Base-by-base conservation (phyloP, 179 eudicot species). In the Sideroxylon spinosum region DNA sequence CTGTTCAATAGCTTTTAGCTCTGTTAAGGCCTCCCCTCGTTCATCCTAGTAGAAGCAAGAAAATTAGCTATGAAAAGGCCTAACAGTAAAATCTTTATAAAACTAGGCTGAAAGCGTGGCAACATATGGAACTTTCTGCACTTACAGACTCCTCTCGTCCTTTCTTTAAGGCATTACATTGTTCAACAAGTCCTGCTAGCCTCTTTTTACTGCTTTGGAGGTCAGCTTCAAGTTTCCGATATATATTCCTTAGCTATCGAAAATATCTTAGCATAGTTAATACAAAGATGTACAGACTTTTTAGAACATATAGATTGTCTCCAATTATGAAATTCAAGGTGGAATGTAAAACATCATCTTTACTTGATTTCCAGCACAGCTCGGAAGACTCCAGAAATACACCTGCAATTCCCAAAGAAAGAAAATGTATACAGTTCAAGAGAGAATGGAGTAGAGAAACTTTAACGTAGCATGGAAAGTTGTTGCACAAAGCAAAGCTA, bases 291-390 rank as follows among this genome's bases (percentile, higher is more conserved):
- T 7, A 44, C 4, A 25, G 49, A 49, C 61, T 10, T 10, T 49
- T 4, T 17, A 37, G 61, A 37, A 53, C 20, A 17, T 66, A 66
- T 22, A 32, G 49, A 23, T 29, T 17, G 4, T 71, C 44, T 37
- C 20, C 25, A 17, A 48, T 25, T 20, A 0, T 11, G 23, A 25
- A 60, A 74, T 12, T 25, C 22, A 57, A 74, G 62, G 72, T 74
- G 75, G 68, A 55, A 63, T n/a, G 22, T 56, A 32, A 69, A 76
- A 73, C 19, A 32, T 32, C 65, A 76, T 79, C 23, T 53, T 82
- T 79, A 95, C 99, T 94, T 95, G 99, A 88, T 95, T 95, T 77
- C 99, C 99, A 80, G 99, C 99, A 86, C 94, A 90, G 81, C 99
- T 93, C 56, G 98, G 99, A 84, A 95, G 97, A 82, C 99, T 95